Base-by-base conservation (phyloP, 2,329 filamentous ascomycete genomes). In the Laburnicola sp. region DNA sequence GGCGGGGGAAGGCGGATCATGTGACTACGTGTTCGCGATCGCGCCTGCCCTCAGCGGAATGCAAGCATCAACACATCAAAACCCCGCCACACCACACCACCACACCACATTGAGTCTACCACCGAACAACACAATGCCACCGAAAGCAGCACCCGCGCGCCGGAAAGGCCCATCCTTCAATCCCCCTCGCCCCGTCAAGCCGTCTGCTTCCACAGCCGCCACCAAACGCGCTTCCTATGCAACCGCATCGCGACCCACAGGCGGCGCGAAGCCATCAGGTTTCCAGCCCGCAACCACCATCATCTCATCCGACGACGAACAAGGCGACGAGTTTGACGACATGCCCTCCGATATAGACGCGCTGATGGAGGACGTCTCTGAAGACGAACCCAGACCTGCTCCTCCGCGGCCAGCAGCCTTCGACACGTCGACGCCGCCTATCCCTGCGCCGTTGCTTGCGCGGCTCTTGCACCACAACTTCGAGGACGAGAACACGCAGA, bases 391-490 rank as follows among this genome's bases (percentile, higher is more conserved):
- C 35, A 53, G 36, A 42, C n/a, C n/a, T n/a, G n/a, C n/a, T n/a
- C 57, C 31, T 26, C 37, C 23, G n/a, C 46, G 53, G 22, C 44
- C 51, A 39, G 46, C 54, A 35, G 48, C 58, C n/a, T 32, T 58
- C 6, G 37, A 57, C 39, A 41, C 63, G 32, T 51, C 56, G 23
- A 54, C 58, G 28, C 64, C 64, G 23, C 69, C 80, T 1, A 88
- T 97, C 26, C 89, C 91, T 0, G 78, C 82, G 3, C 85, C 89
- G 37, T 78, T 97, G 0, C 75, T 97, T 35, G 87, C 88, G 7
- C 82, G 85, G 31, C 76, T 97, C 3, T 77, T 97, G 30, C 87
- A 95, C 68, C 85, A 92, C 62, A 85, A 88, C 68, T 96, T 97
- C 66, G 79, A 78, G 39, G 75, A 87, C 26, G 48, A 60, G 9